Conservation (phyloP, 805 yeast species). For the Nakazawaea pomicola region DNA sequence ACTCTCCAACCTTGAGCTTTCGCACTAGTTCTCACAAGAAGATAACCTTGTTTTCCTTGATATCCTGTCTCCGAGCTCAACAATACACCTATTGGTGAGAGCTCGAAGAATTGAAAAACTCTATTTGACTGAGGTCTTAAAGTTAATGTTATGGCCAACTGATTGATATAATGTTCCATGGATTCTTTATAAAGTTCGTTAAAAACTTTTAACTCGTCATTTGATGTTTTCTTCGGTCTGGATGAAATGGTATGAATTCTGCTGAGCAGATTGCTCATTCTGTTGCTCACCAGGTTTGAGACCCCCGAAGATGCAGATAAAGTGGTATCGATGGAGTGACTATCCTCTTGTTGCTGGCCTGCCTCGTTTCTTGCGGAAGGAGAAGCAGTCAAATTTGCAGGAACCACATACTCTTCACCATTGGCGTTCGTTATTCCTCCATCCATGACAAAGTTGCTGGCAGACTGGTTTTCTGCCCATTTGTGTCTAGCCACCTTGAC, state of each 20-base stretch:
- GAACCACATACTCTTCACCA: neutral
- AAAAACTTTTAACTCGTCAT: neutral
- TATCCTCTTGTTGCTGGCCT: neutral
- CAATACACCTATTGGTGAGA: slow-evolving; percentile 82
- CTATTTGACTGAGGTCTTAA: slow-evolving; percentile 79
- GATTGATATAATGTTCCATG: slow-evolving; percentile 64
- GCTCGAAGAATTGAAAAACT: slow-evolving; percentile 80
- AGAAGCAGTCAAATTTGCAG: neutral
- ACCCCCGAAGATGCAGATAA: neutral
- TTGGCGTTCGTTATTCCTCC: neutral
- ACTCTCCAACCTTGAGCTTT: slow-evolving; percentile 94
- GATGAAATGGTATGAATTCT: neutral
- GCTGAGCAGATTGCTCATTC: neutral
- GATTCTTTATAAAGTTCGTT: slow-evolving; percentile 34
- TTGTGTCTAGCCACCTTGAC: slow-evolving; percentile 9
- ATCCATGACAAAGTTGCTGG: neutral
- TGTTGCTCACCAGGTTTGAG: neutral
- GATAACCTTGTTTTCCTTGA: slow-evolving; percentile 85
- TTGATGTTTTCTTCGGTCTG: neutral
- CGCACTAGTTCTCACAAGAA: slow-evolving; percentile 78
- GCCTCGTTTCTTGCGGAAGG: neutral
- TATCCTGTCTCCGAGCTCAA: slow-evolving; percentile 77
- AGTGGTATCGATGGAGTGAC: neutral
- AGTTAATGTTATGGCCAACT: slow-evolving; percentile 52
- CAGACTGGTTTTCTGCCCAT: neutral